Base-by-base conservation (phyloP, 148 eudicot genomes). In the Polygonum aviculare region DNA sequence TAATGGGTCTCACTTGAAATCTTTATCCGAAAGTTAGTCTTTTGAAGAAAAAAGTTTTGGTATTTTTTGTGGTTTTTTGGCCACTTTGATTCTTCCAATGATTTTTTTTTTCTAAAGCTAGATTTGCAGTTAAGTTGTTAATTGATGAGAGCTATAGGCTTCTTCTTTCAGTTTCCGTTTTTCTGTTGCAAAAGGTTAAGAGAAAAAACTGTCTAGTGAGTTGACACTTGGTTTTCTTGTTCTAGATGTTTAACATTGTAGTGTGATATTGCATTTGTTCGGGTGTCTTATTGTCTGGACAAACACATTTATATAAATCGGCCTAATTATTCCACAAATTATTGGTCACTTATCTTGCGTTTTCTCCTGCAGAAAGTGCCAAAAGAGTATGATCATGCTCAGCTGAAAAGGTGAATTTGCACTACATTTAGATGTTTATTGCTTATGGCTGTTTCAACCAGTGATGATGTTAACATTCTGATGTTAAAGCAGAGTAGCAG, bases 341-440 rank as follows among this genome's bases (percentile, higher is more conserved):
- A 67, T 7, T 67, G 10, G 0, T 10, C 44, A 67, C 44, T 67
- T 16, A 36, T 36, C 21, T 33, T 33, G 19, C 76, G 73, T 50
- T 80, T 22, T 69, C 74, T 83, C 77, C 33, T 77, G 38, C 97
- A 93, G 98, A 87, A 76, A 85, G 74, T 81, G 78, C 45, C 77
- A 73, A 67, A 75, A 26, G 55, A 63, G 72, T 18, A 71, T 35
- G 74, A 65, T 80, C 76, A 78, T 82, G 78, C 83, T 54, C 83
- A 77, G 40, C 67, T 70, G 50, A 85, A 82, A 90, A 91, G 90
- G 98, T 91, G 81, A 86, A 75, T 31, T 73, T 67, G 75, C 35
- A 41, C 75, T 48, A 44, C 31, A 72, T 72, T 44, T 48, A 19
- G 33, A 12, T 45, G 3, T 21, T 72, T 36, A 8, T 45, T 72